Base-by-base conservation (phyloP, 2,329 filamentous ascomycete genomes). In the Stromatinia cepivora region DNA sequence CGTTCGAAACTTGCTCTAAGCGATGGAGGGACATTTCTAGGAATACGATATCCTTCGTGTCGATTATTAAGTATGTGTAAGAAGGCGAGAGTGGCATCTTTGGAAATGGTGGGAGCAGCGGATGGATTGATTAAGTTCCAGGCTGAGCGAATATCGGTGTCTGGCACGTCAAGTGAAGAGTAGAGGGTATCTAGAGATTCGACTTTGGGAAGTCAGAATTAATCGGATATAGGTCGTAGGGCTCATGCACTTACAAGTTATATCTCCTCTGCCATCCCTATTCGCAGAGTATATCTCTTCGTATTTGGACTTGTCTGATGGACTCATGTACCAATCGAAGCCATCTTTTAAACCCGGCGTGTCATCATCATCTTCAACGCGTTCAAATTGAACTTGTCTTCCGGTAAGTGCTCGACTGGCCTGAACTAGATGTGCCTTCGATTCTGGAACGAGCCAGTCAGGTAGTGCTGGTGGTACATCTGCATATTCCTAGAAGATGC, bases 271-370 rank as follows among this genome's bases (percentile, higher is more conserved):
- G 79, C 90, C 88, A 80, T 97, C 92, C 71, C 93, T 88, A 82
- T 93, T 96, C 76, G 96, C 93, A 73, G 91, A 91, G 82, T 98
- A 99, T 81, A 99, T 99, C 76, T 94, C 92, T 81, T 97, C 93
- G 82, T 99, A 99, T 81, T 97, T 98, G 73, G 88, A 79, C 82
- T 96, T 96, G 82, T 99, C 94, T 42, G 84, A 81, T 0, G 95
- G 95, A 71, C 89, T 93, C 93, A 99, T 99, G 83, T 99, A 99
- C 95, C 95, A 99, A 80, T 99, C 95, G 80, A 99, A 99, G 17
- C 94, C 94, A 80, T 97, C 93, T 79, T 97, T 97, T 72, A 99
- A 84, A 0, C 93, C 93, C 1, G 89, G 88, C 5, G 90, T 88
- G 75, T 97, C 94, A 73, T 90, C 88, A 71, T 97, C 92, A 75